Percentiles rank a stretch among this genome's conserved stretches.
Conservation (phyloP, 2,329 filamentous ascomycete genomes). For the Ophiocordyceps camponoti-floridani region DNA sequence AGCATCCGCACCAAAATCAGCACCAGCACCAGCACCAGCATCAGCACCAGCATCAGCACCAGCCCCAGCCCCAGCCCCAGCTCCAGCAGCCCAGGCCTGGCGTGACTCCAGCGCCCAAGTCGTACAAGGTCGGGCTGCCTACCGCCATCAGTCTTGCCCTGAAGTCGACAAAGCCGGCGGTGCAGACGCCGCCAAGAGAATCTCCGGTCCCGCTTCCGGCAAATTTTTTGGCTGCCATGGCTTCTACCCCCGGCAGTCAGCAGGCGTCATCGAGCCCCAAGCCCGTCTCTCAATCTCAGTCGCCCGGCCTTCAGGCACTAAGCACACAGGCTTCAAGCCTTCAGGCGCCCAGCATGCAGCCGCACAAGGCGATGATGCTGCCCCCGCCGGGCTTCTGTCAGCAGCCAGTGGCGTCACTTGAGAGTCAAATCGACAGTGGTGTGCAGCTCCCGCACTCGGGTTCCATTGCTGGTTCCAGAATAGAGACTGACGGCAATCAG, state of each 20-base stretch:
- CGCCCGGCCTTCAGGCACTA: neutral
- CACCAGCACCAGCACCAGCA: too few relatives aligned
- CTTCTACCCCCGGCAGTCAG: constrained; percentile 8
- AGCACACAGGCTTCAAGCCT: neutral
- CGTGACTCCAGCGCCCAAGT: constrained; percentile 8
- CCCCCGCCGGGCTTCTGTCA: neutral
- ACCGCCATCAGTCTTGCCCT: constrained; percentile 7
- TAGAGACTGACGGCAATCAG: neutral
- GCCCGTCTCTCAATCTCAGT: neutral
- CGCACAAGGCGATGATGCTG: neutral
- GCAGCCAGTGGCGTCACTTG: neutral
- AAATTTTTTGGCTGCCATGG: constrained; percentile 23
- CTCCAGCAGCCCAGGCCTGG: constrained; percentile 4
- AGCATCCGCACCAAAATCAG: too few relatives aligned
- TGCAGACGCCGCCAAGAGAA: constrained; percentile 19
- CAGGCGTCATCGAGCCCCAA: neutral
- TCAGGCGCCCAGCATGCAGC: neutral
- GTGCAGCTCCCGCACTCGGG: too few relatives aligned
- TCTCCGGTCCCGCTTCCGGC: constrained; percentile 25
- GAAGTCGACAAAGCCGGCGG: constrained; percentile 12
- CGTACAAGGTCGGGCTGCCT: constrained; percentile 15
- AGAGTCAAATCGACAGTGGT: neutral
- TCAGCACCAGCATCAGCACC: too few relatives aligned
- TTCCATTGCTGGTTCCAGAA: neutral
- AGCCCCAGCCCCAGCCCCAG: too few relatives aligned